phyloP scores from a whole-genome alignment of 208 protist genomes.

The Leishmania mexicana region DNA sequence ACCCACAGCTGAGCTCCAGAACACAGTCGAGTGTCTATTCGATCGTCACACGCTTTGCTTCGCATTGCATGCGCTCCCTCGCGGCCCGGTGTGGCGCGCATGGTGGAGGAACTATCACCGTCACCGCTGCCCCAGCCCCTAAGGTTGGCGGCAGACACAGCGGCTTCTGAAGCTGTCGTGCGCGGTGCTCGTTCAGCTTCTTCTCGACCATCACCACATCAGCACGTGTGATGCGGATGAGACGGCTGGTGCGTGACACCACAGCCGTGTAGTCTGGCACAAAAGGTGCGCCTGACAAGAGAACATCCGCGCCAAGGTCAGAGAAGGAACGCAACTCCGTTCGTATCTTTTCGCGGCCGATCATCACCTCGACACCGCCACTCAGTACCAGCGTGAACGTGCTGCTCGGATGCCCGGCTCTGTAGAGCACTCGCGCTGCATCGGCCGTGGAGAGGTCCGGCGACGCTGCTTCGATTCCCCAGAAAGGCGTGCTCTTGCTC shows the following conservation, averaged over 20 bases:
- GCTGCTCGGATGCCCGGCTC: slow-evolving; percentile 29
- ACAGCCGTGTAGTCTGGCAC: slow-evolving; percentile 74
- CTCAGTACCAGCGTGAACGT: slow-evolving; percentile 74
- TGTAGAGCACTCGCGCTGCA: slow-evolving; percentile 45
- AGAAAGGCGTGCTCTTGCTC: background rate
- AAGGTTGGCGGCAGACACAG: slow-evolving; percentile 8
- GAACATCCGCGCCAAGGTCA: slow-evolving; percentile 51
- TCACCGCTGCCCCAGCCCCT: background rate
- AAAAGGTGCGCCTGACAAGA: slow-evolving; percentile 39
- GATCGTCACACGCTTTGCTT: slow-evolving; percentile 25
- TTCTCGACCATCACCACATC: slow-evolving; percentile 44
- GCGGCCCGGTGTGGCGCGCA: too few relatives aligned
- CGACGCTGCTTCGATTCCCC: background rate
- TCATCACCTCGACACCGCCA: slow-evolving; percentile 47
- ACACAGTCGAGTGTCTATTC: slow-evolving; percentile 5
- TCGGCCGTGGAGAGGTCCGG: slow-evolving; percentile 10
- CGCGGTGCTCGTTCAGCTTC: slow-evolving; percentile 28
- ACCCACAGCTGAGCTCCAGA: background rate
- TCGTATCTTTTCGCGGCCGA: slow-evolving; percentile 37
- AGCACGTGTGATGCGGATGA: slow-evolving; percentile 51
- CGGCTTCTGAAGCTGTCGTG: slow-evolving; percentile 15
- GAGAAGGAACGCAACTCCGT: slow-evolving; percentile 76
- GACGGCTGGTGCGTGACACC: slow-evolving; percentile 50
- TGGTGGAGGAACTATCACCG: slow-evolving; percentile 7
- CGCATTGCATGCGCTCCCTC: slow-evolving; percentile 8